Conservation (phyloP, 108 stramenopile species). For the Cyclotella sp. region DNA sequence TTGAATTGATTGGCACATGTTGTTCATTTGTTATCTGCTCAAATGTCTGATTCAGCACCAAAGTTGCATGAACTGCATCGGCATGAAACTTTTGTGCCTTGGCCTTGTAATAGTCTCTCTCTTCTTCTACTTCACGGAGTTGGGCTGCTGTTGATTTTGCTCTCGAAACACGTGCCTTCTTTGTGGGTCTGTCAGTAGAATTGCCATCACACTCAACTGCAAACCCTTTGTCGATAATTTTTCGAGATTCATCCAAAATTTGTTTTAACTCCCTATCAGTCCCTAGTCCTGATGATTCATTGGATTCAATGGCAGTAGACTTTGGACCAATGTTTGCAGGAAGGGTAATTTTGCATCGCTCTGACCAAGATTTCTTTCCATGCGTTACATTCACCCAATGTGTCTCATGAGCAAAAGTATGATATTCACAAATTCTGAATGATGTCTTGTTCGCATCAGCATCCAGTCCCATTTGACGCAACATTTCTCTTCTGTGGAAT, state of each 20-base stretch:
- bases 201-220: too few relatives aligned
- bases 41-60: constrained; percentile 17
- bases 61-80: too few relatives aligned
- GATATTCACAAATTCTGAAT: constrained; percentile 10
- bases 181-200: too few relatives aligned
- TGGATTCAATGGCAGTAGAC: background rate
- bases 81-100: background rate
- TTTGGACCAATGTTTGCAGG: too few relatives aligned
- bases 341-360: constrained; percentile 6
- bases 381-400: background rate
- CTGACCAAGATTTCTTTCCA: background rate
- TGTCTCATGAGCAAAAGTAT: too few relatives aligned
- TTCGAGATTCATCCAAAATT: background rate
- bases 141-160: background rate
- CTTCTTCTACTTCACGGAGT: background rate
- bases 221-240: too few relatives aligned
- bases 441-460: background rate
- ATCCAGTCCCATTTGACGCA: constrained; percentile 10
- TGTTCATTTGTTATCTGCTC: constrained; percentile 10
- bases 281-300: background rate
- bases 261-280: constrained; percentile 1
- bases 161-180: background rate
- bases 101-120: background rate
- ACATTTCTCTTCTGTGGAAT: constrained; percentile 15
- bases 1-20: too few relatives aligned